Percentiles rank a stretch among this genome's conserved stretches.
These are phyloP conservation scores for Colletotrichum sp. DNA, from an alignment of 2,329 filamentous ascomycete genomes.

Conservation along the genomic window DNA sequence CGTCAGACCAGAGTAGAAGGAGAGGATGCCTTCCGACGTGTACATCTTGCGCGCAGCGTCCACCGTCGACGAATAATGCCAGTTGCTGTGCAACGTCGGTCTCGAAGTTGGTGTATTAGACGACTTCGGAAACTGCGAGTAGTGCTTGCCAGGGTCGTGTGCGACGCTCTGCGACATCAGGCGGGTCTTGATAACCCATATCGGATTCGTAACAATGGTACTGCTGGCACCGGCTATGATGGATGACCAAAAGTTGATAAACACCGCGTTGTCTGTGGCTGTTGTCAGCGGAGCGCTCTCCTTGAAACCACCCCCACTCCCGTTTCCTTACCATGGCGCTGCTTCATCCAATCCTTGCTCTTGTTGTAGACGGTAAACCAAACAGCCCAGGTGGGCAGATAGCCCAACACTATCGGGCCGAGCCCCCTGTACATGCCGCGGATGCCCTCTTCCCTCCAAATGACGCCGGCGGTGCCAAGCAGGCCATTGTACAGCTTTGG, in stretches of 20 bases:
- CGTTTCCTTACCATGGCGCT: constrained; percentile 62
- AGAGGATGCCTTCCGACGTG: constrained; percentile 80
- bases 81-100: constrained; percentile 68
- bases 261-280: constrained; percentile 70
- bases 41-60: constrained; percentile 98
- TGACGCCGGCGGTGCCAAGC: constrained; percentile 82
- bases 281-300: constrained; percentile 19
- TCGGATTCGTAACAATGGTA: constrained; percentile 93
- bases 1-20: constrained; percentile 94
- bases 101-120: constrained; percentile 60
- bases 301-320: neutral
- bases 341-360: constrained; percentile 76
- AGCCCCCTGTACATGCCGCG: constrained; percentile 91
- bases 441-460: constrained; percentile 87
- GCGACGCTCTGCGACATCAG: constrained; percentile 89
- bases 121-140: constrained; percentile 51
- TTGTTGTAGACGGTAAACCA: constrained; percentile 97
- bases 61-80: constrained; percentile 88
- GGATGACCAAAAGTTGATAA: constrained; percentile 87
- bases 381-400: constrained; percentile 96
- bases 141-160: constrained; percentile 49
- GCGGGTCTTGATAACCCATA: constrained; percentile 99
- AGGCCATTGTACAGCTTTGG: constrained; percentile 81
- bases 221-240: constrained; percentile 91
- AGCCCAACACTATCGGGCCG: constrained; percentile 92